Evolutionary conservation across 371 early-diverging fungal genomes (phyloP), one percentile per base, ranked within the genome.

Genomic region (Thermomucor indicae-seudaticae): DNA sequence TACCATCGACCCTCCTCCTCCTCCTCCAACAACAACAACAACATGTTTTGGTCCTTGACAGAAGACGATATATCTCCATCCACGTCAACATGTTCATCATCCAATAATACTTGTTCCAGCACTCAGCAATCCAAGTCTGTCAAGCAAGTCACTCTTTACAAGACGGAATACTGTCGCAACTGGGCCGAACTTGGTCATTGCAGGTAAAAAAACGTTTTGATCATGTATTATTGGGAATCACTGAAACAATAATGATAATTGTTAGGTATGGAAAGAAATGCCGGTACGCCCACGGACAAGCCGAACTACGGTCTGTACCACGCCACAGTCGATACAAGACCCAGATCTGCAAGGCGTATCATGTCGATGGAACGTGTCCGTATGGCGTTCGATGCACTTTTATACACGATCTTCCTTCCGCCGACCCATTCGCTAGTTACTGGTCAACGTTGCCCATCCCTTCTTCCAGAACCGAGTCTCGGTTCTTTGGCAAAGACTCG

Each of bases 311-410:
- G 7, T 58, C 67, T 10, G 85, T 92, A 1, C 75, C 79, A 32
- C 86, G 97, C 40, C 99, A 98, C 65, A 94, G 91, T 22, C 84
- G 91, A 47, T 99, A 99, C 75, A 97, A 97, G 67, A 88, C 95
- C 17, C 88, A 89, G 51, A 81, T 90, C 5, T 95, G 95, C 58
- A 85, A 92, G 25, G 88, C 89, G 5, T 96, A 85, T 72, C 90
- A 90, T 73, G 86, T 86, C 44, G 86, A 87, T 20, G 97, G 97
- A n/a, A 66, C 77, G 14, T 99, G 99, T 66, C 89, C 89, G 4
- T 98, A 97, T 68, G 96, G 93, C 11, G 80, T 81, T 29, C 91
- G 93, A 53, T 99, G 99, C 67, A 94, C 96, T 43, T 99, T 96
- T 78, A 90, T 95, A 23, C 99, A 99, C 60, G 65, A 65, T 29